Evolutionary conservation across 805 yeast species (phyloP).

Genomic region (Saccharomycopsis fibuligera): DNA sequence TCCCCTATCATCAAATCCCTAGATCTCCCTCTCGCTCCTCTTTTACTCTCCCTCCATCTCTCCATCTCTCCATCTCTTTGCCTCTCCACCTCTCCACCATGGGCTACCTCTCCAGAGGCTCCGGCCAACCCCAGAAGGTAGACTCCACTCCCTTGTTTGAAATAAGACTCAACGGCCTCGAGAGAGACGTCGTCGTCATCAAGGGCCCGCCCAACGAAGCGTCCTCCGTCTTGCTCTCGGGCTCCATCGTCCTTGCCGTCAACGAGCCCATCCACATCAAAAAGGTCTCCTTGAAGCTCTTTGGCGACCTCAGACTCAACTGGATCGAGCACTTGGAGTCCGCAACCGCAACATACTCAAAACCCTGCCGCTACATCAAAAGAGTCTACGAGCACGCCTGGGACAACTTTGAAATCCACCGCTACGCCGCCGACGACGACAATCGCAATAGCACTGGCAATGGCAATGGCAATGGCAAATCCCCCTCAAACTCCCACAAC

Average conservation of each 20-base stretch:
- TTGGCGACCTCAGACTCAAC: constrained; percentile 59
- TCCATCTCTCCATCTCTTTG: not conserved
- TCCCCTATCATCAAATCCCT: too few species aligned
- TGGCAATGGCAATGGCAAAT: not conserved
- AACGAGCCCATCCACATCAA: constrained; percentile 69
- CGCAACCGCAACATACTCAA: constrained; percentile 34
- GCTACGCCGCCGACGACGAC: constrained; percentile 28
- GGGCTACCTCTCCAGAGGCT: not conserved
- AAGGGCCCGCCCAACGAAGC: constrained; percentile 79
- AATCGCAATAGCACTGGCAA: not conserved
- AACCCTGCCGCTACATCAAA: constrained; percentile 50
- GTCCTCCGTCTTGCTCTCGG: constrained; percentile 65
- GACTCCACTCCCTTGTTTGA: constrained; percentile 34
- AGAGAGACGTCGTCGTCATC: constrained; percentile 71
- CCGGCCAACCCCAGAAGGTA: not conserved
- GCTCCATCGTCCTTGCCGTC: constrained; percentile 70
- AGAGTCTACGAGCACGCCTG: constrained; percentile 70
- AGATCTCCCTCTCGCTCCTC: not conserved
- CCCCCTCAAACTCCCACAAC: not conserved
- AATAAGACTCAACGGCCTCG: constrained; percentile 56
- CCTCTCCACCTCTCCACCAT: not conserved
- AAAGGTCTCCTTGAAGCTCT: constrained; percentile 55
- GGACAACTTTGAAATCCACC: constrained; percentile 59
- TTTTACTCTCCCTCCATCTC: not conserved
- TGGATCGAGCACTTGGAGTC: constrained; percentile 53